These are phyloP conservation scores for Rubia peregrina DNA, from an alignment of 305 asterid genomes.

Conservation along the genomic window DNA sequence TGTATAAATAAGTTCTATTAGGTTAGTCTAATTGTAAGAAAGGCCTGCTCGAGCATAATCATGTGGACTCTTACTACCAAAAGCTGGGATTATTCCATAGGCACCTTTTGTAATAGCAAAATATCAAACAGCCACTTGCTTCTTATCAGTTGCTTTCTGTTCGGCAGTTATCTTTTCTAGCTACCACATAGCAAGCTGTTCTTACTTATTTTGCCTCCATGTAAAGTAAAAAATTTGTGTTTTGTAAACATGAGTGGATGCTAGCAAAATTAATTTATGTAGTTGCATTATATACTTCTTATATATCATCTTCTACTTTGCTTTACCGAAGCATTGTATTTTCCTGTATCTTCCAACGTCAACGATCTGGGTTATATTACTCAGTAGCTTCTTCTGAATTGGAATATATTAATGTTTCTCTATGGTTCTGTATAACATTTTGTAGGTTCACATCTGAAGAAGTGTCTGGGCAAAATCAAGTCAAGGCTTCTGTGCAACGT, in stretches of 20 bases:
- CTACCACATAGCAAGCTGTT: not conserved
- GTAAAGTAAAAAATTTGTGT: not conserved
- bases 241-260: not conserved
- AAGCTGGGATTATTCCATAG: not conserved
- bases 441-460: constrained; percentile 88
- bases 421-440: constrained; percentile 6
- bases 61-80: not conserved
- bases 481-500: constrained; percentile 96
- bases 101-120: not conserved
- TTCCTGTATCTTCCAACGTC: not conserved
- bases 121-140: not conserved
- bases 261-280: not conserved
- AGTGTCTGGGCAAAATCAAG: constrained; percentile 98
- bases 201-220: too few species aligned
- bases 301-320: not conserved
- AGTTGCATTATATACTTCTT: not conserved
- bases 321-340: not conserved
- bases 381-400: constrained; percentile 1
- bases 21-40: not conserved
- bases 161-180: not conserved
- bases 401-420: not conserved
- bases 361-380: not conserved
- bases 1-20: not conserved
- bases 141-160: not conserved
- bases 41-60: not conserved